These are phyloP conservation scores for Ganoderma resinaceum DNA, from an alignment of 1,284 basidiomycete species.

Conservation along the genomic window DNA sequence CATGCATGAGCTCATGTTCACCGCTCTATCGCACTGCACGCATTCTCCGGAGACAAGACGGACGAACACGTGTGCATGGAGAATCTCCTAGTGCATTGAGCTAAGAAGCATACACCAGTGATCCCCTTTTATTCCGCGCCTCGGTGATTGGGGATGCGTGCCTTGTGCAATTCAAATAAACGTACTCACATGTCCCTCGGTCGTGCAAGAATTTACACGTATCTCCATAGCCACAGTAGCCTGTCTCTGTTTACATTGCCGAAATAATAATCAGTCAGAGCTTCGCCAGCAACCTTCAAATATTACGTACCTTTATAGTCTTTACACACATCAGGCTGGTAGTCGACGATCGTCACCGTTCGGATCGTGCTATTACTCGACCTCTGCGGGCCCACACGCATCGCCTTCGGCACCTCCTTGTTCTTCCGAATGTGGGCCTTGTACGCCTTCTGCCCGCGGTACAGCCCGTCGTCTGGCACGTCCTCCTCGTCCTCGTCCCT, in stretches of 20 bases:
- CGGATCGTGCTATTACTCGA: conserved; percentile 85
- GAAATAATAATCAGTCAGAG: background rate
- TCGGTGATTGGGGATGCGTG: background rate
- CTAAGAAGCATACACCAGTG: background rate
- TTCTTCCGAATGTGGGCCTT: conserved; percentile 84
- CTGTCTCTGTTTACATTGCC: conserved; percentile 78
- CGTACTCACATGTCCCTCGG: conserved; percentile 78
- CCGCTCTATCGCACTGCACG: background rate
- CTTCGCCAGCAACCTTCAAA: background rate
- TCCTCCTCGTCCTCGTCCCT: conserved; percentile 63
- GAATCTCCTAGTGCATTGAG: background rate
- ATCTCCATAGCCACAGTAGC: conserved; percentile 99
- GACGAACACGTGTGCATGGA: background rate
- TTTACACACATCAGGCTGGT: conserved; percentile 99
- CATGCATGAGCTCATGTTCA: conserved; percentile 9
- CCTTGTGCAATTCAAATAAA: background rate
- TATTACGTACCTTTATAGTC: conserved; percentile 90
- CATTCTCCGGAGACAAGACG: background rate
- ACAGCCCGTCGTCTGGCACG: conserved; percentile 84
- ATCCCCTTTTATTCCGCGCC: background rate
- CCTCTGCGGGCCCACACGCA: conserved; percentile 89
- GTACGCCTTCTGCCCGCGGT: conserved; percentile 87
- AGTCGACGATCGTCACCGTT: conserved; percentile 95
- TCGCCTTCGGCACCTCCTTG: conserved; percentile 85
- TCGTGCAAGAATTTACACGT: conserved; percentile 97